phyloP scores from a whole-genome alignment of 805 yeast species.

The Candida sithepensis region DNA sequence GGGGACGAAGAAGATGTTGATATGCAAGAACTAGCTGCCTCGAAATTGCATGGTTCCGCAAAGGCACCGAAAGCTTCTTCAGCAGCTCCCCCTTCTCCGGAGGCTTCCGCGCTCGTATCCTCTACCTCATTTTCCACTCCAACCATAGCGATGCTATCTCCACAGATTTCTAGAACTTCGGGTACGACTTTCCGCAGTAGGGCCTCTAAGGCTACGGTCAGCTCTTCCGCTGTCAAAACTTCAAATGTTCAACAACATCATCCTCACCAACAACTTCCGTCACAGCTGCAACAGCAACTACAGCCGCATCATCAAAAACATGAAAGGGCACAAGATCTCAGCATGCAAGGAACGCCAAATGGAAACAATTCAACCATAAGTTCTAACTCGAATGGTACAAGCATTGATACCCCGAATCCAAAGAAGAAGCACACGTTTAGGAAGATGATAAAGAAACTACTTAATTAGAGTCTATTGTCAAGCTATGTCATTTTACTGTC shows the following conservation, averaged over 20 bases:
- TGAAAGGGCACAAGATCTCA: not conserved
- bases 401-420: not conserved
- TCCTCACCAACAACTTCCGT: too few species aligned
- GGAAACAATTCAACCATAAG: not conserved
- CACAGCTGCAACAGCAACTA: not conserved
- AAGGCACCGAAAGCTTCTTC: not conserved
- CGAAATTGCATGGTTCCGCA: too few species aligned
- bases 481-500: too few species aligned
- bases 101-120: not conserved
- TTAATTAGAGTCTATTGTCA: constrained; percentile 3
- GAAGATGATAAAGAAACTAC: constrained; percentile 13
- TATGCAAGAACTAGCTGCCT: too few species aligned
- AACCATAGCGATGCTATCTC: not conserved
- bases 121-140: not conserved
- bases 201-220: not conserved
- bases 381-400: not conserved
- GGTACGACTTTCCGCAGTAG: not conserved
- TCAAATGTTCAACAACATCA: not conserved
- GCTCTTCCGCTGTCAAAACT: not conserved
- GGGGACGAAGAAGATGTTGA: too few species aligned
- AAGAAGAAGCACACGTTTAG: constrained; percentile 10
- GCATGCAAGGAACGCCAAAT: not conserved
- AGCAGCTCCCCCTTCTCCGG: not conserved
- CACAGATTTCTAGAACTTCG: not conserved
- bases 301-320: not conserved